A percentile compares a stretch with the other conserved stretches of the same genome.
Evolutionary conservation across 345 rosid genomes (phyloP).

Genomic region (Brassica juncea): DNA sequence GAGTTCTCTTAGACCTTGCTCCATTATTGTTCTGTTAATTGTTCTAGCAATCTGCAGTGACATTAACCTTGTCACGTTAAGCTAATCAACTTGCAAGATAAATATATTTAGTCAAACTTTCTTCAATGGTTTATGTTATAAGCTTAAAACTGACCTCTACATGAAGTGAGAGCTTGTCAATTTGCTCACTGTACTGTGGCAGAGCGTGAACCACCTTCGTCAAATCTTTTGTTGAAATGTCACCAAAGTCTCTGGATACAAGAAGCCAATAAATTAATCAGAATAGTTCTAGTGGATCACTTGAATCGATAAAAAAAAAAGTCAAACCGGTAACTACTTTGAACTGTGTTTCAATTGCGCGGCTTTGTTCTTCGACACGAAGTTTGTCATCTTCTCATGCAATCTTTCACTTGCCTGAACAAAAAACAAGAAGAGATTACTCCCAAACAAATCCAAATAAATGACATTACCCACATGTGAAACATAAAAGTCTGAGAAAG

Average conservation of each 20-base stretch:
- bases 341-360: conserved; percentile 92
- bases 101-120: background rate
- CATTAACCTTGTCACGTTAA: conserved; percentile 10
- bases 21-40: conserved; percentile 79
- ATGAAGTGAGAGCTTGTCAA: conserved; percentile 96
- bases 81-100: conserved; percentile 5
- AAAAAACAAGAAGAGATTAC: background rate
- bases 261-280: conserved; percentile 10
- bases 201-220: conserved; percentile 97
- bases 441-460: conserved; percentile 10
- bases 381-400: conserved; percentile 92
- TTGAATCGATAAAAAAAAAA: conserved; percentile 12
- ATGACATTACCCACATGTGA: background rate
- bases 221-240: conserved; percentile 86
- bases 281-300: background rate
- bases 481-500: background rate
- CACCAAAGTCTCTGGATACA: conserved; percentile 66
- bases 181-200: conserved; percentile 98
- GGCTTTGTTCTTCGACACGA: conserved; percentile 87
- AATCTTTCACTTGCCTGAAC: conserved; percentile 81
- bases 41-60: conserved; percentile 86
- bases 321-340: conserved; percentile 50
- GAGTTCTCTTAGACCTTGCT: conserved; percentile 71
- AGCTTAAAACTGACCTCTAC: conserved; percentile 74
- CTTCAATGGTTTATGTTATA: conserved; percentile 6